Base-by-base conservation (phyloP, 83 land plant species). In the Thuja plicata region DNA sequence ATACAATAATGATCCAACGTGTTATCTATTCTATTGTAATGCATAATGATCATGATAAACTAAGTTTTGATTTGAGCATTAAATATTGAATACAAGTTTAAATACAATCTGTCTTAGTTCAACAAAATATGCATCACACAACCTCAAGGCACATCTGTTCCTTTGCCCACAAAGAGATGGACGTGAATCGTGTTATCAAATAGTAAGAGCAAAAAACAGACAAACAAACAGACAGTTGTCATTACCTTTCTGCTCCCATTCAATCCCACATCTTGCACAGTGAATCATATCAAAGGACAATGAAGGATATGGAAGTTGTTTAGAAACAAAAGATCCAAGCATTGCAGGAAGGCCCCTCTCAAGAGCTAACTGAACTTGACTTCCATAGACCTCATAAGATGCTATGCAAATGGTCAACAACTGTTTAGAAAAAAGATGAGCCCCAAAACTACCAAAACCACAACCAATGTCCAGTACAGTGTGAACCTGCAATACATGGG, bases 301-400 rank as follows among this genome's bases (percentile, higher is more conserved):
- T 32, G 91, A 93, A 62, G 99, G 96, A 88, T 87, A 95, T 37
- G 99, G 99, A 89, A 98, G 54, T 66, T 97, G 98, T 84, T 88
- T 92, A 62, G 94, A 89, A 16, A 90, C 70, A 73, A 97, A 91
- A 34, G 96, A 94, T 43, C 95, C 97, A 86, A 98, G 91, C 92
- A 96, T 91, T 52, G 98, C 99, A 66, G 99, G 99, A 79, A 97
- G 93, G 35, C 99, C 99, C 89, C 98, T 91, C 88, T 98, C 98
- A 40, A 94, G 95, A 73, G 97, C 92, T 38, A 97, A 87, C 52
- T 98, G 99, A 87, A 96, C 99, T 89, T 94, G 96, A 91, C 98
- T 95, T 52, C 98, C 99, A 60, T 94, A 91, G 27, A 84, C 92
- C 89, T 95, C 97, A 88, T 97, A 97, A 21, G 92, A 86, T 57